phyloP scores from a whole-genome alignment of 176 grass and related monocot species.

The Rhynchospora pubera region DNA sequence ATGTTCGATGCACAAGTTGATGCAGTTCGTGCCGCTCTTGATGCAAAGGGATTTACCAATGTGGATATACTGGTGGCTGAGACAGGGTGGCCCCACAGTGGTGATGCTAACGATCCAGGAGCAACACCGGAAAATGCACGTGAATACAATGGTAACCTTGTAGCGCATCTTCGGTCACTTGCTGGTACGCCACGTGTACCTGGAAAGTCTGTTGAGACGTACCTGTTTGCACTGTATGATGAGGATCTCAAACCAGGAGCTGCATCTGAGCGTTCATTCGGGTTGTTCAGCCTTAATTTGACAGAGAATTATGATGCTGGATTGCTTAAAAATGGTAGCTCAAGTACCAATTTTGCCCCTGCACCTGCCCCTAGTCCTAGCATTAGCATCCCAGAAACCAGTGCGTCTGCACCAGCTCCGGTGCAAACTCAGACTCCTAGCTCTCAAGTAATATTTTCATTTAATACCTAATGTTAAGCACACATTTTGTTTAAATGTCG shows the following conservation, averaged over 20 bases:
- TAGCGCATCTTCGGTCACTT: conserved; percentile 60
- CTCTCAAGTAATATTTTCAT: neutral
- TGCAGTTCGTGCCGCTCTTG: conserved; percentile 64
- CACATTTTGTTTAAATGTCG: neutral
- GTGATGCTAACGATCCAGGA: conserved; percentile 58
- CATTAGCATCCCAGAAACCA: neutral
- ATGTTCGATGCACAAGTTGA: conserved; percentile 99
- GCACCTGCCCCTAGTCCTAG: conserved; percentile 19
- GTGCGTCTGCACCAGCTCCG: conserved; percentile 22
- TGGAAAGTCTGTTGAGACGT: conserved; percentile 77
- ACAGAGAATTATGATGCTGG: conserved; percentile 74
- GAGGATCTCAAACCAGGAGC: conserved; percentile 94
- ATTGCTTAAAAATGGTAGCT: conserved; percentile 25
- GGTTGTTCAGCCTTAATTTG: conserved; percentile 63
- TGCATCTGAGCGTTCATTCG: conserved; percentile 75
- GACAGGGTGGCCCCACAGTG: conserved; percentile 95
- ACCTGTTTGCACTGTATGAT: conserved; percentile 96
- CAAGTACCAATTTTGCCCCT: neutral
- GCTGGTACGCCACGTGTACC: conserved; percentile 70
- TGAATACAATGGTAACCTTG: conserved; percentile 82
- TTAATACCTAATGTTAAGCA: neutral
- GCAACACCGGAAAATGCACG: conserved; percentile 72
- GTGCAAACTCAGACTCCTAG: neutral
- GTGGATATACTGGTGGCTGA: conserved; percentile 90
- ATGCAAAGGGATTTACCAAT: conserved; percentile 47